phyloP scores from a whole-genome alignment of 2,329 filamentous ascomycete species.

The Rosellinia necatrix region DNA sequence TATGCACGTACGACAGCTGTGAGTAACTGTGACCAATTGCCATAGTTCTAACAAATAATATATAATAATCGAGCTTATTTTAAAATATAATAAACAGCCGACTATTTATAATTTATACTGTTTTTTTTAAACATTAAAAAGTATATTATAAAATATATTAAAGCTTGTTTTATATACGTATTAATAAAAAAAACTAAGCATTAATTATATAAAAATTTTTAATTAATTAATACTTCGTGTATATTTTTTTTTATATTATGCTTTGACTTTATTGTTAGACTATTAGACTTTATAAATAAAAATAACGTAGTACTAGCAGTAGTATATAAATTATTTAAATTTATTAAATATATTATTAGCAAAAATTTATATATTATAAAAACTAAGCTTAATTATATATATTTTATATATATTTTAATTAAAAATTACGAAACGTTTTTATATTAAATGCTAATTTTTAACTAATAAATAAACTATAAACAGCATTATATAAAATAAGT shows the following conservation, averaged over 20 bases:
- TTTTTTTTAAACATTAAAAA: neutral
- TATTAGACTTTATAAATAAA: neutral
- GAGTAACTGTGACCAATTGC: too few species aligned
- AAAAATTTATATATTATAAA: neutral
- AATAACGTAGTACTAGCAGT: neutral
- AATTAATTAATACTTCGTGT: neutral
- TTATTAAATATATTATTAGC: neutral
- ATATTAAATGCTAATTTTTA: neutral
- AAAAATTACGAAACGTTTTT: neutral
- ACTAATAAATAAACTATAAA: neutral
- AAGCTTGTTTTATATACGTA: neutral
- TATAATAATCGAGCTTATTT: neutral
- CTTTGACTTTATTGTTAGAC: neutral
- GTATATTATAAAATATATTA: neutral
- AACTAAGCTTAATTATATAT: neutral
- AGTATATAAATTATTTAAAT: neutral
- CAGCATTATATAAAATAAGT: neutral
- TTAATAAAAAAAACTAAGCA: neutral
- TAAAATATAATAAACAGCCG: neutral
- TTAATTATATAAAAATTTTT: neutral
- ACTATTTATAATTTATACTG: neutral
- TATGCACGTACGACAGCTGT: too few species aligned
- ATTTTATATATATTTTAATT: neutral
- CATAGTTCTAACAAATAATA: too few species aligned
- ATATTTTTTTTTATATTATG: neutral